Evolutionary conservation across 345 rosid species (phyloP), one percentile per base, ranked within the genome.

Genomic region (Lepidium sativum): DNA sequence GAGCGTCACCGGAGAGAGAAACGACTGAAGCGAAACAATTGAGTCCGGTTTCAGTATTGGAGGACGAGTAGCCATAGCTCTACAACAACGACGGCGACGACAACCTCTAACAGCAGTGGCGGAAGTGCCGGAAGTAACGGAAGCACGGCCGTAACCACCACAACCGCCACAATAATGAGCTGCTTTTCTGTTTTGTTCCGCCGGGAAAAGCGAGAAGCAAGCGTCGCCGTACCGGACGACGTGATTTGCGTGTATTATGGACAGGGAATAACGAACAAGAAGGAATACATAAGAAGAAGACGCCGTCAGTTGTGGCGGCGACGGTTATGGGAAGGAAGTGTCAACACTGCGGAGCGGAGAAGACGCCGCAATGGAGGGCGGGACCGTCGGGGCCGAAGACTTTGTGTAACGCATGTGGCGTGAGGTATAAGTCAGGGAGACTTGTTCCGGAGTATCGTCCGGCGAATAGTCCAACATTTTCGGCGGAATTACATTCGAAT

Each of bases 311-410:
- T 8, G 47, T 13, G 66, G 16, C 53, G 49, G n/a, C 47, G 16
- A 27, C 71, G 65, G 67, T 60, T 1, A 69, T 77, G 2, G 96
- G 96, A 39, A 83, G 96, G 74, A 85, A 83, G 70, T 87, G 97
- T 70, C 89, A 78, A 71, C 97, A 87, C 63, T 89, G 97, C 12
- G 89, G 92, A 14, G 74, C 85, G 10, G 95, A 89, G 69, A 85
- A 83, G 78, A 89, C 97, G 15, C 97, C 97, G 25, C 97, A 89
- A 47, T 89, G 97, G 97, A 77, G 95, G 68, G 92, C 91, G 0
- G 95, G 97, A 17, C 97, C 90, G 0, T 18, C 57, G 23, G 97
- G 97, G 2, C 86, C 95, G 6, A 89, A 89, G 65, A 89, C 95
- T 12, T 82, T 89, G 18, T 89, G 97, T 63, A 89, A 89, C 38